Evolutionary conservation across 2,329 filamentous ascomycete species (phyloP).

Genomic region (Phyllosticta capitalensis): DNA sequence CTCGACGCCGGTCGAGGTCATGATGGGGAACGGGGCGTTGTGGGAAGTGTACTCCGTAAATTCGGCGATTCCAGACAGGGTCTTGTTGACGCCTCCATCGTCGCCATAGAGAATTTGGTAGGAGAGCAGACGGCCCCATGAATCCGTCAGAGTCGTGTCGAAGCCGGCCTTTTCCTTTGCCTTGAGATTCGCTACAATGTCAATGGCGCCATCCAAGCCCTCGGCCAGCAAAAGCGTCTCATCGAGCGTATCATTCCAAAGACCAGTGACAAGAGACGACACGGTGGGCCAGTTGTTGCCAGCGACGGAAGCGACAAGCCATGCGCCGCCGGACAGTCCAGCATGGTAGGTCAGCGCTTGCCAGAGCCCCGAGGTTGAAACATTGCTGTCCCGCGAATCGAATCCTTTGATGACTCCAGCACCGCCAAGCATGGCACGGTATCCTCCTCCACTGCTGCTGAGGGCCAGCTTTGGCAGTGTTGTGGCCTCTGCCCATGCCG

Average conservation of each 20-base stretch:
- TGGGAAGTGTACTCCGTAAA: constrained; percentile 32
- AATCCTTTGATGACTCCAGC: constrained; percentile 36
- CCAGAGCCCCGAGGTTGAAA: constrained; percentile 32
- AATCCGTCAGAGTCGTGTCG: constrained; percentile 31
- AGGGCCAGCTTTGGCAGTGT: constrained; percentile 35
- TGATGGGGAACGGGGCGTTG: constrained; percentile 37
- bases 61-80: constrained; percentile 24
- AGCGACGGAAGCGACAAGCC: constrained; percentile 37
- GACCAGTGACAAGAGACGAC: constrained; percentile 26
- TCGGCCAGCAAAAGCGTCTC: constrained; percentile 29
- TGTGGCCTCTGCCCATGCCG: constrained; percentile 23
- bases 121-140: constrained; percentile 32
- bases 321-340: constrained; percentile 38
- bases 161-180: constrained; percentile 32
- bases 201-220: constrained; percentile 21
- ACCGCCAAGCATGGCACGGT: constrained; percentile 30
- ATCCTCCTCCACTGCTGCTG: constrained; percentile 29
- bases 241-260: constrained; percentile 34
- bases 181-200: constrained; percentile 24
- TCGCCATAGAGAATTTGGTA: constrained; percentile 31
- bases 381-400: constrained; percentile 33
- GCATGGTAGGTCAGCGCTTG: constrained; percentile 39
- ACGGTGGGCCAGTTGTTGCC: constrained; percentile 41
- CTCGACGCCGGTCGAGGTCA: constrained; percentile 26
- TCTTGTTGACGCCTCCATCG: constrained; percentile 29